Percentiles rank a stretch among this genome's conserved stretches.
Evolutionary conservation across 129 eudicot genomes (phyloP).

Genomic region (Scalesia atractyloides): DNA sequence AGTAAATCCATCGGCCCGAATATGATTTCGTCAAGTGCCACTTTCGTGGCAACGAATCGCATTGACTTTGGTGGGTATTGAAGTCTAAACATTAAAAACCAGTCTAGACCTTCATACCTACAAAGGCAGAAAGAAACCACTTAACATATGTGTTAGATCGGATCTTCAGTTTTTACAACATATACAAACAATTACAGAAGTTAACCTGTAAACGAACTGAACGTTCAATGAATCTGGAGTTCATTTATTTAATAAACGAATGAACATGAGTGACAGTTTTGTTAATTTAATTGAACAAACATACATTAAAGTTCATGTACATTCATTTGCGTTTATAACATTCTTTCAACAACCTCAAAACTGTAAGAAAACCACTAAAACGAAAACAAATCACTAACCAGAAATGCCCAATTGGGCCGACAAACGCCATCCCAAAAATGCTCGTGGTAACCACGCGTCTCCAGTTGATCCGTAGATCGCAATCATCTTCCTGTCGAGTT

Average conservation of each 20-base stretch:
- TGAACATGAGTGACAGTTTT: too few relatives aligned
- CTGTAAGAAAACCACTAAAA: neutral
- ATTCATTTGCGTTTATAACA: neutral
- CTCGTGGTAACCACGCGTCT: constrained; percentile 84
- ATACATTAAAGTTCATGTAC: too few relatives aligned
- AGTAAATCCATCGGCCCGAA: constrained; percentile 91
- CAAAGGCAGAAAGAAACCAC: neutral
- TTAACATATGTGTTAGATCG: neutral
- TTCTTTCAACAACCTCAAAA: neutral
- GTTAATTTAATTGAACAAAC: too few relatives aligned
- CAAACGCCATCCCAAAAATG: constrained; percentile 85
- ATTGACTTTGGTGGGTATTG: constrained; percentile 68
- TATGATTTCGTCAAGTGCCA: constrained; percentile 75
- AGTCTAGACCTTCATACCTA: constrained; percentile 76
- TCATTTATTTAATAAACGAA: too few relatives aligned
- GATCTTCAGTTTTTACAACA: neutral
- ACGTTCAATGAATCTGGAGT: too few relatives aligned
- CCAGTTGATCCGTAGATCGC: constrained; percentile 70
- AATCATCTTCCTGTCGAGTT: constrained; percentile 56
- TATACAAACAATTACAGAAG: neutral
- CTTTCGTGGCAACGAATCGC: constrained; percentile 79
- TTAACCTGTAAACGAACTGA: neutral
- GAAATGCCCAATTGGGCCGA: constrained; percentile 96
- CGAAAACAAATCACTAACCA: constrained; percentile 53
- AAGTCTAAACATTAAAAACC: constrained; percentile 49